Conservation (phyloP, 1,284 basidiomycete species). For the Leucoagaricus sp. region DNA sequence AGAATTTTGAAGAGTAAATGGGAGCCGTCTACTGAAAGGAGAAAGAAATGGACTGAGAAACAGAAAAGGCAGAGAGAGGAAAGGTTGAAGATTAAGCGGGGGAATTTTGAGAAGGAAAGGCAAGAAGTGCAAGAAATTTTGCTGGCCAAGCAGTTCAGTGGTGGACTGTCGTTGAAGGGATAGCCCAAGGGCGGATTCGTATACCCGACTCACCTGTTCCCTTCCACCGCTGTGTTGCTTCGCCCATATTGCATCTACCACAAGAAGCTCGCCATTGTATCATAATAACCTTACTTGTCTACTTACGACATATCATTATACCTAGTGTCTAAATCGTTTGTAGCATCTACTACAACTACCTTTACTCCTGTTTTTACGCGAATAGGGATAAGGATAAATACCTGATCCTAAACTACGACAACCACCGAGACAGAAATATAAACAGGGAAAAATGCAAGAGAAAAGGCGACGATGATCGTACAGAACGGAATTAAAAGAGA, state of each 20-base stretch:
- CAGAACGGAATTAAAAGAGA: background rate
- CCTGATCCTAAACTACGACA: background rate
- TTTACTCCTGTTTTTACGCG: background rate
- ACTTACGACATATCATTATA: background rate
- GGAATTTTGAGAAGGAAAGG: constrained; percentile 25
- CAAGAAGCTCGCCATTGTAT: background rate
- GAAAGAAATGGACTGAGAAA: constrained; percentile 51
- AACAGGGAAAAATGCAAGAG: background rate
- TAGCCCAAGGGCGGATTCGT: constrained; percentile 14
- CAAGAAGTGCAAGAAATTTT: constrained; percentile 21
- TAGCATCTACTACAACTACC: background rate
- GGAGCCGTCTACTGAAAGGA: constrained; percentile 63
- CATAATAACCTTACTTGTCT: constrained; percentile 9
- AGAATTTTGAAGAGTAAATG: constrained; percentile 85
- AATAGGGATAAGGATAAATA: constrained; percentile 15
- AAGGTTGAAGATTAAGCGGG: constrained; percentile 34
- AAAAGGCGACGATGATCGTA: background rate
- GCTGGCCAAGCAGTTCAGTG: constrained; percentile 2
- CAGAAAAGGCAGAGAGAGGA: constrained; percentile 61
- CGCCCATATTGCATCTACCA: background rate
- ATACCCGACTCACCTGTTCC: background rate
- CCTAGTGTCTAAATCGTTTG: no score
- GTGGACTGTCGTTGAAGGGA: constrained; percentile 10
- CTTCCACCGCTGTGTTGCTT: no score
- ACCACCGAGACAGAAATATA: background rate